A percentile compares a stretch with the other conserved stretches of the same genome.
phyloP scores from a whole-genome alignment of 139 green algal species.

The Coelastrella sp. region DNA sequence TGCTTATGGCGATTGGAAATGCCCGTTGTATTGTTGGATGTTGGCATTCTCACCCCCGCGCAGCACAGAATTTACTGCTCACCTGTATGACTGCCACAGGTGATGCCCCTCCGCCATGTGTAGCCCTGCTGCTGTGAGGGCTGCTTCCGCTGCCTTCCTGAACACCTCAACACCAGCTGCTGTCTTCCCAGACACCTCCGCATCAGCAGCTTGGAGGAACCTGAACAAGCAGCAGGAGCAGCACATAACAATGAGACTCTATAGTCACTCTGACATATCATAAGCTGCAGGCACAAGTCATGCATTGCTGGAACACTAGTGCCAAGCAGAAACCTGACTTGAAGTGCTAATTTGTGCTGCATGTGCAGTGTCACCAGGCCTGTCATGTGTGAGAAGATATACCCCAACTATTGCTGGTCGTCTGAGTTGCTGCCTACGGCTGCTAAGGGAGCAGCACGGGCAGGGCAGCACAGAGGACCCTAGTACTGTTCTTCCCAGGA shows the following conservation, averaged over 20 bases:
- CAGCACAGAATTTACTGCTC: neutral
- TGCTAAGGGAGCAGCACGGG: neutral
- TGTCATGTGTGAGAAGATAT: too few species aligned
- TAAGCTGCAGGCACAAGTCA: too few species aligned
- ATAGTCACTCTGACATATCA: too few species aligned
- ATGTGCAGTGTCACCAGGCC: too few species aligned
- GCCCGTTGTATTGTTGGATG: too few species aligned
- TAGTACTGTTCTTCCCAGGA: too few species aligned
- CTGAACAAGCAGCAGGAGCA: constrained; percentile 7
- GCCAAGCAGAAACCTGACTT: too few species aligned
- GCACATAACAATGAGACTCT: neutral
- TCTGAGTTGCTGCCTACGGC: neutral
- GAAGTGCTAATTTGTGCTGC: too few species aligned
- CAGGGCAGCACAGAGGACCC: neutral
- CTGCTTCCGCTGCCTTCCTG: constrained; percentile 69
- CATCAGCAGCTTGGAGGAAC: constrained; percentile 62
- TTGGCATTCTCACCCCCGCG: neutral
- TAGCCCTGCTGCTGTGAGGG: constrained; percentile 75
- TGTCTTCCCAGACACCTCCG: constrained; percentile 50
- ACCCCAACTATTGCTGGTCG: too few species aligned
- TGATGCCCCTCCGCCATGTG: constrained; percentile 62
- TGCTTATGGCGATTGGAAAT: neutral
- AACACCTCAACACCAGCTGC: constrained; percentile 55
- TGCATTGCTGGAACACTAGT: too few species aligned
- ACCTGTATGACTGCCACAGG: constrained; percentile 75